phyloP scores from a whole-genome alignment of 768 basidiomycete species.

The Gautieria morchelliformis region DNA sequence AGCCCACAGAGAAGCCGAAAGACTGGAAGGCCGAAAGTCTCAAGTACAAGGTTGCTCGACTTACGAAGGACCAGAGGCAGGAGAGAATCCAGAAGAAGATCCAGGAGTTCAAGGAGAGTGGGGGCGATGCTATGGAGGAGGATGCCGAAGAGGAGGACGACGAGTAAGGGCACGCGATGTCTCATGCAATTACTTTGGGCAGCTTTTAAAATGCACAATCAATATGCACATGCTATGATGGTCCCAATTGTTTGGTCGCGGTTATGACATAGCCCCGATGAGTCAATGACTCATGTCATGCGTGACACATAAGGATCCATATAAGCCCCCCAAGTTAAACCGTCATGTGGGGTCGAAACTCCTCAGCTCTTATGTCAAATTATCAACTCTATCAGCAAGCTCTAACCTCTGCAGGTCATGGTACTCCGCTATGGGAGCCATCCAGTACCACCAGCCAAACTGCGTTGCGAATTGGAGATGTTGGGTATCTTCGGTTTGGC shows the following conservation, averaged over 20 bases:
- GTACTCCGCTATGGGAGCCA: conserved; percentile 4
- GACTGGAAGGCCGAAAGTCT: conserved; percentile 85
- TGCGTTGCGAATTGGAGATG: conserved; percentile 3
- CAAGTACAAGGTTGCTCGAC: conserved; percentile 60
- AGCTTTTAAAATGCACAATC: neutral
- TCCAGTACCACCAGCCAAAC: neutral
- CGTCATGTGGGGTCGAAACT: neutral
- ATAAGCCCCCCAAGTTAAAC: neutral
- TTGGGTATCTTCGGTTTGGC: conserved; percentile 11
- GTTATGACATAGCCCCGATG: too few relatives aligned
- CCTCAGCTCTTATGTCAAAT: neutral
- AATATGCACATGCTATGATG: neutral
- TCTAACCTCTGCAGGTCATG: neutral
- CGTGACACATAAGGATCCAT: neutral
- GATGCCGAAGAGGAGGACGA: conserved; percentile 61
- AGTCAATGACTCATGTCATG: neutral
- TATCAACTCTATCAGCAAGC: neutral
- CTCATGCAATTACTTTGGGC: neutral
- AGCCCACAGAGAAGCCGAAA: conserved; percentile 77
- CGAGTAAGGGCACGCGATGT: conserved; percentile 2
- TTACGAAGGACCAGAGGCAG: conserved; percentile 70
- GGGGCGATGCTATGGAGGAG: conserved; percentile 27
- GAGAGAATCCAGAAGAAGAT: conserved; percentile 81
- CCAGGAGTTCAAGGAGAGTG: conserved; percentile 74
- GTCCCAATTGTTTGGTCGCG: too few relatives aligned